Evolutionary conservation across 768 basidiomycete genomes (phyloP).

Genomic region (Sutorius australiensis): DNA sequence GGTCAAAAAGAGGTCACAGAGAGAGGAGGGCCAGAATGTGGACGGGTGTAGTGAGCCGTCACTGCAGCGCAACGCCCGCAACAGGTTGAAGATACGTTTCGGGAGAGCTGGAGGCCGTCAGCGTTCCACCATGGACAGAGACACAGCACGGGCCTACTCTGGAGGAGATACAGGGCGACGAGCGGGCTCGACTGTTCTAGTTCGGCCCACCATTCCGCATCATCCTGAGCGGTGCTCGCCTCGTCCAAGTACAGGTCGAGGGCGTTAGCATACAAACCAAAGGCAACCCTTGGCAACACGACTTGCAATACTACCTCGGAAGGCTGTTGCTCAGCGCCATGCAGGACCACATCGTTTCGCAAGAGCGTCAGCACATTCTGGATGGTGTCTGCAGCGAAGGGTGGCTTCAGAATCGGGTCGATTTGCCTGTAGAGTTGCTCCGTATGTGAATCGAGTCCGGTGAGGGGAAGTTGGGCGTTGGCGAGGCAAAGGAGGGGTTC

Average conservation of each 20-base stretch:
- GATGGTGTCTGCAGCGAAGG: constrained; percentile 18
- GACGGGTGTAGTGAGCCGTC: constrained; percentile 46
- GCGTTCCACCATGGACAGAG: neutral
- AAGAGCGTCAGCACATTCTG: constrained; percentile 15
- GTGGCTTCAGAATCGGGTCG: constrained; percentile 20
- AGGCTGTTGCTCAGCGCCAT: neutral
- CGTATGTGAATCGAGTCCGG: constrained; percentile 6
- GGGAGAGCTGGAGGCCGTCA: constrained; percentile 25
- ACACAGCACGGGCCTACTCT: constrained; percentile 52
- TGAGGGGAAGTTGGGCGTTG: constrained; percentile 6
- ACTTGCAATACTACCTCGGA: constrained; percentile 25
- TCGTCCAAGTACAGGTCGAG: constrained; percentile 63
- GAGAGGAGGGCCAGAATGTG: constrained; percentile 43
- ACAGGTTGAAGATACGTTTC: constrained; percentile 28
- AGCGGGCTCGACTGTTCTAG: constrained; percentile 56
- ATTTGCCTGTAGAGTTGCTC: constrained; percentile 12
- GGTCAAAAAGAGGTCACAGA: constrained; percentile 49
- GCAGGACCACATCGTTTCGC: constrained; percentile 4
- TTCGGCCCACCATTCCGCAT: constrained; percentile 84
- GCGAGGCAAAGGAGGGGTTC: constrained; percentile 21
- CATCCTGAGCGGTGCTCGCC: constrained; percentile 66
- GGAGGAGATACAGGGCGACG: constrained; percentile 65
- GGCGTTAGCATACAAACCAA: constrained; percentile 60
- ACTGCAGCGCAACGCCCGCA: constrained; percentile 40
- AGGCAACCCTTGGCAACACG: constrained; percentile 47